These are phyloP conservation scores for Cryptococcus floricola DNA, from an alignment of 1,284 basidiomycete species.

Conservation along the genomic window DNA sequence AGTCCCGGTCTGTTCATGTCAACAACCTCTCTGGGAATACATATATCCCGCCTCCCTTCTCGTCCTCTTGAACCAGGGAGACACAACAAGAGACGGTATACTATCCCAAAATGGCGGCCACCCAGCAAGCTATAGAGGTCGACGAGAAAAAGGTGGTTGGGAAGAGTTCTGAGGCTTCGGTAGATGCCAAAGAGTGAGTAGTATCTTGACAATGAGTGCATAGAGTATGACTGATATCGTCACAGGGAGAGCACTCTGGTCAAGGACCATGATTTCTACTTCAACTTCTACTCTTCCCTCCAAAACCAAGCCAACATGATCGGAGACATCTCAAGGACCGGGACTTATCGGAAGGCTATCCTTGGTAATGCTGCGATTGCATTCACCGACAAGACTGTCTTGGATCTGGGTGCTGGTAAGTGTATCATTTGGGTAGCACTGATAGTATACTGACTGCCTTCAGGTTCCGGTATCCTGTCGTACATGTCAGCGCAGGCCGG, in stretches of 20 bases:
- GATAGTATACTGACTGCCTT: not conserved
- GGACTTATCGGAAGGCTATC: conserved; percentile 49
- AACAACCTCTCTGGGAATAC: not conserved
- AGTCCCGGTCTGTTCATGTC: not conserved
- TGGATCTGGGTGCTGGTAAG: conserved; percentile 53
- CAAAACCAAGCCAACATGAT: conserved; percentile 52
- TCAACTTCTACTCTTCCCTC: conserved; percentile 44
- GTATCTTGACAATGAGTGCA: not conserved
- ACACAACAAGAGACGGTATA: not conserved
- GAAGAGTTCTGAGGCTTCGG: not conserved
- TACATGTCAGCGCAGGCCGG: conserved; percentile 54
- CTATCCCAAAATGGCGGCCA: not conserved
- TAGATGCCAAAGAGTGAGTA: not conserved
- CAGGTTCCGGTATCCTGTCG: conserved; percentile 54
- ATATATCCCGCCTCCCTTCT: not conserved
- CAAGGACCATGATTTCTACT: conserved; percentile 45
- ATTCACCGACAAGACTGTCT: conserved; percentile 43
- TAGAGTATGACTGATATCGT: not conserved
- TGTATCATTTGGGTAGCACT: not conserved
- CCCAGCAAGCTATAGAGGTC: not conserved
- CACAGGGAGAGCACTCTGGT: conserved; percentile 4
- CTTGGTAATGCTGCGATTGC: conserved; percentile 47
- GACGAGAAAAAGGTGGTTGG: not conserved
- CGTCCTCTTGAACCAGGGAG: not conserved
- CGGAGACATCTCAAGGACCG: conserved; percentile 46